These are phyloP conservation scores for Citrus australasica DNA, from an alignment of 345 rosid genomes.

Conservation along the genomic window DNA sequence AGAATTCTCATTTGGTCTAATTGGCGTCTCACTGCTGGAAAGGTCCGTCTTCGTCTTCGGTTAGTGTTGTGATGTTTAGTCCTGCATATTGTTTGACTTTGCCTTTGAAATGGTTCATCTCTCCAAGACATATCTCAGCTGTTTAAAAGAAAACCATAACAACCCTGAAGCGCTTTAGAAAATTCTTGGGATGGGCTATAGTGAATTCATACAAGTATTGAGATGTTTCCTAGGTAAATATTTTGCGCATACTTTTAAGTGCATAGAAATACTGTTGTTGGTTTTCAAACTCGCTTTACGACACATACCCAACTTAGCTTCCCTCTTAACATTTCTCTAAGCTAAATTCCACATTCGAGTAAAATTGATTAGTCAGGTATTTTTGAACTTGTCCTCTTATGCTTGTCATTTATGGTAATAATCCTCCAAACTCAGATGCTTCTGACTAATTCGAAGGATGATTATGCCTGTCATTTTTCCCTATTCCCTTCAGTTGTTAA, in stretches of 20 bases:
- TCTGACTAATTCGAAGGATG: not conserved
- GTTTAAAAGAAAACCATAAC: not conserved
- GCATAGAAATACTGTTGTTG: not conserved
- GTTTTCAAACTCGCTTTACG: not conserved
- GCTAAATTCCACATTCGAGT: not conserved
- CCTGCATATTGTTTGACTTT: not conserved
- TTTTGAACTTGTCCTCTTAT: not conserved
- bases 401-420: not conserved
- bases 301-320: not conserved
- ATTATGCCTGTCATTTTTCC: too few species aligned
- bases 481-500: too few species aligned
- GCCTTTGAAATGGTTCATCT: not conserved
- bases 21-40: not conserved
- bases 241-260: not conserved
- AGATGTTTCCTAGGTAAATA: not conserved
- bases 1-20: not conserved
- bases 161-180: not conserved
- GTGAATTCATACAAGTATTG: not conserved
- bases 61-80: not conserved
- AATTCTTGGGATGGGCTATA: not conserved
- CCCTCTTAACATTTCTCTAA: too few species aligned
- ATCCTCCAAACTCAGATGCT: not conserved
- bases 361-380: not conserved
- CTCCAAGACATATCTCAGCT: not conserved
- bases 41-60: not conserved